phyloP scores from a whole-genome alignment of 176 grass and related monocot genomes.

The Carex parvula region DNA sequence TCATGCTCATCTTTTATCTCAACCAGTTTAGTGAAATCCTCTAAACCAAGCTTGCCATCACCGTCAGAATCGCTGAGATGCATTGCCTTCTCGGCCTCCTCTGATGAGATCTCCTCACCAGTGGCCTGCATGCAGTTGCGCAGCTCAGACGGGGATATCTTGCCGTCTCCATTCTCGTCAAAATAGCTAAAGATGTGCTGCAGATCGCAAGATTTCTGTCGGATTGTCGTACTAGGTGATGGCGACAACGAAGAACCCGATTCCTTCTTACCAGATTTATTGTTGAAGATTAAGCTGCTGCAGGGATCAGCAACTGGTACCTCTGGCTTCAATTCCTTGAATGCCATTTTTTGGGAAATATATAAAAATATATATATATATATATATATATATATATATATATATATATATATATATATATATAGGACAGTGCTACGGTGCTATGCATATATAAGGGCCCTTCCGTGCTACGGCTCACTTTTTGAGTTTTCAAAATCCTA shows the following conservation, averaged over 20 bases:
- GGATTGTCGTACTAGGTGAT: not conserved
- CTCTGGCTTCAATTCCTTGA: not conserved
- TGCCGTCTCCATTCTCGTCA: conserved; percentile 40
- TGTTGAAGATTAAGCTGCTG: not conserved
- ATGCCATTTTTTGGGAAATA: not conserved
- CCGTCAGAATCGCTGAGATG: conserved; percentile 31
- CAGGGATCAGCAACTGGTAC: not conserved
- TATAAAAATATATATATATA: no score
- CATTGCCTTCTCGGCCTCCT: conserved; percentile 25
- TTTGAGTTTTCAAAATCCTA: no score
- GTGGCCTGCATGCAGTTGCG: conserved; percentile 22
- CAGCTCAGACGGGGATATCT: conserved; percentile 34
- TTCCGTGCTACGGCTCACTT: no score
- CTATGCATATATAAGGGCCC: no score
- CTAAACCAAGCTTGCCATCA: conserved; percentile 34
- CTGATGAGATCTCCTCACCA: conserved; percentile 23
- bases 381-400: no score
- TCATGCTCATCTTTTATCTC: conserved; percentile 27
- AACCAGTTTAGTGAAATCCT: conserved; percentile 33
- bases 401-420: no score
- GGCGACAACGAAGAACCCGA: not conserved
- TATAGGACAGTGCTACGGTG: no score
- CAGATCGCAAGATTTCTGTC: not conserved
- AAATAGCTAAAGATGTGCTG: conserved; percentile 31
- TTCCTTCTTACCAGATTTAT: not conserved